These are phyloP conservation scores for Candida buenavistaensis DNA, from an alignment of 1,139 yeast genomes.

Conservation along the genomic window DNA sequence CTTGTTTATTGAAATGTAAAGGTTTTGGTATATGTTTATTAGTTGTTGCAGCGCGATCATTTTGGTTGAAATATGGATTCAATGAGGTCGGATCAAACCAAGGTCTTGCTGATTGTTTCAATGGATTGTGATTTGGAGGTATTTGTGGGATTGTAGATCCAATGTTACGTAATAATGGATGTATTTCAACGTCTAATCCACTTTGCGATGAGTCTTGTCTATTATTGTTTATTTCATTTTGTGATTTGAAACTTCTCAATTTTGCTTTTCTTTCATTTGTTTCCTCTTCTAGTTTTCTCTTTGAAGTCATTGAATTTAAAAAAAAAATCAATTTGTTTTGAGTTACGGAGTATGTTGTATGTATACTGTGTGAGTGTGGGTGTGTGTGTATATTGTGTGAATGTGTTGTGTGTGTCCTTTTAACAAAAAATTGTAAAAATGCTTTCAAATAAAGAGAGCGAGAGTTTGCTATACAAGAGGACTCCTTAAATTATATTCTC, in stretches of 20 bases:
- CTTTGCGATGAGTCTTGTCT: constrained; percentile 18
- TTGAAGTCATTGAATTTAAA: too few species aligned
- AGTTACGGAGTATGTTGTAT: too few species aligned
- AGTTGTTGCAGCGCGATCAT: constrained; percentile 19
- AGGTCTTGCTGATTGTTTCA: constrained; percentile 28
- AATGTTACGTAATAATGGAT: constrained; percentile 52
- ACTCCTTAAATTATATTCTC: too few species aligned
- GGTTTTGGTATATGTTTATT: constrained; percentile 27
- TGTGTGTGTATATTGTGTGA: too few species aligned
- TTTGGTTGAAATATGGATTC: constrained; percentile 65
- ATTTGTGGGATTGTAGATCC: constrained; percentile 26
- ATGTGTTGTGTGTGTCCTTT: too few species aligned
- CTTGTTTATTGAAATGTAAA: constrained; percentile 55
- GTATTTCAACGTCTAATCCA: constrained; percentile 57
- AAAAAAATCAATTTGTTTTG: too few species aligned
- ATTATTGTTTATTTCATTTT: constrained; percentile 1
- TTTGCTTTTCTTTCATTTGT: constrained; percentile 3
- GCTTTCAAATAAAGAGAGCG: too few species aligned
- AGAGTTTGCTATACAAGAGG: too few species aligned
- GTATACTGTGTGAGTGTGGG: too few species aligned
- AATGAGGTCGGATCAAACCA: constrained; percentile 41
- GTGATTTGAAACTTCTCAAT: not conserved
- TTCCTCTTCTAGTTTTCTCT: too few species aligned
- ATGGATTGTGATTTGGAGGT: constrained; percentile 29
- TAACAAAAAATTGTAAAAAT: too few species aligned